Base-by-base conservation (phyloP, 306 rosid species). In the Malus sieversii region DNA sequence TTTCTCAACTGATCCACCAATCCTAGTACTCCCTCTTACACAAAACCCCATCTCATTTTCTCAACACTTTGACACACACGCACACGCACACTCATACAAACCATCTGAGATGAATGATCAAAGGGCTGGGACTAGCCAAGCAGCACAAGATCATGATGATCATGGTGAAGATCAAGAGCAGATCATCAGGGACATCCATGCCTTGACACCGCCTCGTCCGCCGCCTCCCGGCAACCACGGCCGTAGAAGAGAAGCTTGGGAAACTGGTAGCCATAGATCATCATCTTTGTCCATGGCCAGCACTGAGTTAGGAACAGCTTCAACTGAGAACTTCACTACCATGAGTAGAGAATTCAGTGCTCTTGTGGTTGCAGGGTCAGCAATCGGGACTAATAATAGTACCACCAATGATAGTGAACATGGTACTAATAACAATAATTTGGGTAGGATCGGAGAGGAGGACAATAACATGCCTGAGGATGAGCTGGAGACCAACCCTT, bases 291-390 rank as follows among this genome's bases (percentile, higher is more conserved):
- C 97, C 66, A 42, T 81, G 38, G 86, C 89, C 7, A 90, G 96
- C 82, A 45, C 70, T 9, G 96, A 89, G 22, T 57, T 57, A 15
- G 90, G 85, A 11, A 57, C 62, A 9, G 83, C 79, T 65, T 71
- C 81, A 3, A 87, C 78, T 25, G 99, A 96, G 55, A 89, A 89
- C 67, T 92, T 96, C 91, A 85, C 93, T 13, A 81, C 66, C 85
- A 92, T 96, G 86, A 92, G 98, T 25, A 80, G 99, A 48, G 99
- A 96, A 42, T 96, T 96, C 90, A 96, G 74, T 67, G 98, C 99
- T 81, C 77, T 96, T 10, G 99, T 96, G 10, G 79, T 96, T 19
- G 99, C 99, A 15, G 99, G 99, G 3, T 86, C 98, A 30, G 79
- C 57, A 55, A 77, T 89, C 55, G 89, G 84, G 7, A 64, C 68